Evolutionary conservation across 2,329 filamentous ascomycete genomes (phyloP).

Genomic region (Cladosporium halotolerans): DNA sequence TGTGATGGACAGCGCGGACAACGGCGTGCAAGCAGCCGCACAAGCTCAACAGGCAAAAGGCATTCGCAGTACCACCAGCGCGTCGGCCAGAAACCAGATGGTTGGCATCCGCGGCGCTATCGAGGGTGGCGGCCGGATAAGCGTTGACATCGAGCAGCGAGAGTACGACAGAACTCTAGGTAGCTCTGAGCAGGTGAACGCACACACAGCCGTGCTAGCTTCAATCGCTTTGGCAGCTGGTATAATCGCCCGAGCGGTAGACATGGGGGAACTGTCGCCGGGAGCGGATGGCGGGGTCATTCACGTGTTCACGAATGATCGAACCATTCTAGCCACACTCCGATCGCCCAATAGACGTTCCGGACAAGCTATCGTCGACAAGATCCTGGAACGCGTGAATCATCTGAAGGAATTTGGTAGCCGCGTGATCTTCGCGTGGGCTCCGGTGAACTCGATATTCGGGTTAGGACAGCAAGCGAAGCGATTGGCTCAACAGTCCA

Average conservation of each 20-base stretch:
- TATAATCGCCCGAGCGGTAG: too few relatives aligned
- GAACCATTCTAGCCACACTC: background rate
- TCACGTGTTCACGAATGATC: background rate
- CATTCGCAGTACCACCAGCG: background rate
- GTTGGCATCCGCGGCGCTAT: background rate
- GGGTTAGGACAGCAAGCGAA: background rate
- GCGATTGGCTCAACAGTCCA: too few relatives aligned
- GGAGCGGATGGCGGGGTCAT: too few relatives aligned
- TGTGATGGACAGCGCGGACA: too few relatives aligned
- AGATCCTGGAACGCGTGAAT: background rate
- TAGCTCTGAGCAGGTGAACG: too few relatives aligned
- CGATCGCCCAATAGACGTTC: background rate
- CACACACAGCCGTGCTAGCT: too few relatives aligned
- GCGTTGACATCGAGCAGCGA: too few relatives aligned
- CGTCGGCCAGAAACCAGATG: background rate
- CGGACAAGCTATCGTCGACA: background rate
- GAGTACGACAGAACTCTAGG: too few relatives aligned
- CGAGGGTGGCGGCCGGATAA: background rate
- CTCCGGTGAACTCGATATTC: background rate
- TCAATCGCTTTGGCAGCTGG: too few relatives aligned
- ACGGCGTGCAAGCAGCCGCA: too few relatives aligned
- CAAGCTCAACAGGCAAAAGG: background rate
- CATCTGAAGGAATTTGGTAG: background rate
- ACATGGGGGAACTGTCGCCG: too few relatives aligned
- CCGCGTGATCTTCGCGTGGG: background rate